These are phyloP conservation scores for Ichthyophthirius multifiliis DNA, from an alignment of 169 alveolate species.

Conservation along the genomic window DNA sequence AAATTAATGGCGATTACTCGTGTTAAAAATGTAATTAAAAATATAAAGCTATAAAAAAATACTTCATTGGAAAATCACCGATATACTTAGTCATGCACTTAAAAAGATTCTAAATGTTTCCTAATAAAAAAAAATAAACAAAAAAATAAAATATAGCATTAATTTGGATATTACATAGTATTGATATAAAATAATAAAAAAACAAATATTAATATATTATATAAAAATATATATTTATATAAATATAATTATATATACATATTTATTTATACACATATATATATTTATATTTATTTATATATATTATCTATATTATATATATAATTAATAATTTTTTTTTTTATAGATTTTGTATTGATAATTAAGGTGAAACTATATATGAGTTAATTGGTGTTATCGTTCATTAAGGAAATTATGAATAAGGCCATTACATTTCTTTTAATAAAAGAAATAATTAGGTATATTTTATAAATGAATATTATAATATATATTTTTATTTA, in stretches of 20 bases:
- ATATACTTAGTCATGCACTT: background rate
- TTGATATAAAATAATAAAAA: background rate
- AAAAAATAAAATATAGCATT: background rate
- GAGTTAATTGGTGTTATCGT: slow-evolving; percentile 80
- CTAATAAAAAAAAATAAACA: background rate
- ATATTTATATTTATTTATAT: too few relatives aligned
- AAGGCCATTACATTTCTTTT: slow-evolving; percentile 74
- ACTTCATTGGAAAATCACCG: background rate
- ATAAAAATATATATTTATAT: too few relatives aligned
- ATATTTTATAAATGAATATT: background rate
- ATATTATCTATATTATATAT: too few relatives aligned
- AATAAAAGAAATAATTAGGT: background rate
- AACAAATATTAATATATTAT: background rate
- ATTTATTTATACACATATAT: too few relatives aligned
- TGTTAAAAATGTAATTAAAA: background rate
- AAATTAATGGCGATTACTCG: background rate
- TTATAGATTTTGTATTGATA: too few relatives aligned
- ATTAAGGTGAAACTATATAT: too few relatives aligned
- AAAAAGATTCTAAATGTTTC: slow-evolving; percentile 6
- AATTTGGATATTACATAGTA: background rate
- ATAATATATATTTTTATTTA: background rate
- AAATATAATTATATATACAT: too few relatives aligned
- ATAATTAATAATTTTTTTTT: too few relatives aligned
- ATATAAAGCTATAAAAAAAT: background rate
- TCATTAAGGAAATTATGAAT: slow-evolving; percentile 83